Base-by-base conservation (phyloP, 148 eudicot species). In the Dianthus caryophyllus region DNA sequence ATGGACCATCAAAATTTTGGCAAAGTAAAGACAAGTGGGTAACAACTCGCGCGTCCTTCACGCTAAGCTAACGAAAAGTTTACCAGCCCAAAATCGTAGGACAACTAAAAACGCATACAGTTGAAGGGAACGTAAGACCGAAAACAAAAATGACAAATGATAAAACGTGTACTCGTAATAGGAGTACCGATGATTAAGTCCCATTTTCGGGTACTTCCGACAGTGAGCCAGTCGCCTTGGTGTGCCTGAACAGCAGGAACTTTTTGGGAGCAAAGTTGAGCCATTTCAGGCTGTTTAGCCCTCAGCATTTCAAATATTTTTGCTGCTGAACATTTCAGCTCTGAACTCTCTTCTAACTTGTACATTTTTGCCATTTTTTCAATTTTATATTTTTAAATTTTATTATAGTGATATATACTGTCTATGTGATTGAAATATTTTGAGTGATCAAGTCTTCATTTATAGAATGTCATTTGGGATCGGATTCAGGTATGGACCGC, bases 121-220 rank as follows among this genome's bases (percentile, higher is more conserved):
- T n/a, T n/a, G n/a, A n/a, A n/a, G n/a, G n/a, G n/a, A n/a, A n/a
- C n/a, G n/a, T n/a, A n/a, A n/a, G n/a, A n/a, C n/a, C n/a, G n/a
- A n/a, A n/a, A n/a, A n/a, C n/a, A n/a, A n/a, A n/a, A n/a, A n/a
- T n/a, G n/a, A n/a, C n/a, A n/a, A n/a, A n/a, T n/a, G n/a, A n/a
- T n/a, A n/a, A n/a, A n/a, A n/a, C n/a, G n/a, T n/a, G n/a, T n/a
- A n/a, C n/a, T n/a, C n/a, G n/a, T n/a, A n/a, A n/a, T n/a, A n/a
- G 13, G 29, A 1, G 1, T 36, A 60, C 64, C 64, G 0, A 60
- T 60, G 46, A n/a, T 36, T 15, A 60, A 33, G 46, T 60, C 64
- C 75, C 75, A 72, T 44, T 22, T 72, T 10, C 48, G 47, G 26
- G 70, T 72, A 59, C 54, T 72, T 16, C 75, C 75, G 0, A 65